Evolutionary conservation across 2,329 filamentous ascomycete species (phyloP), one percentile per base, ranked within the genome.

Genomic region (Teratosphaeria zuluensis): DNA sequence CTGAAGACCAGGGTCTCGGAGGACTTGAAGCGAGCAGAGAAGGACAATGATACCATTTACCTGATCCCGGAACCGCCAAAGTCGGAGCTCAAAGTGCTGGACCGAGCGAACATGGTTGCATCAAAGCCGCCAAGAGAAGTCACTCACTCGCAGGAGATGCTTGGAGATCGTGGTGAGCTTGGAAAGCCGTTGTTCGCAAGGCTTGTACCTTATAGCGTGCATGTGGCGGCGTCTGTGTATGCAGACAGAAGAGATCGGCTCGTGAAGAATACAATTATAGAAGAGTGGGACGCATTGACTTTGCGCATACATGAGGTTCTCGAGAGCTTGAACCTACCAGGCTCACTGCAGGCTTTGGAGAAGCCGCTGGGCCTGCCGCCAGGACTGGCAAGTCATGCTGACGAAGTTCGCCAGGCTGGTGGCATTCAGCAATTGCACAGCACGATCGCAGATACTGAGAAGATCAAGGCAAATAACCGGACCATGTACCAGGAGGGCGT

Each of bases 31-130:
- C 81, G 92, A 53, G 92, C 92, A 0, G 92, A 97, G 72, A 95
- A 90, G 72, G 94, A 99, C 70, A 99, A 99, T 65, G 92, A 99
- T 71, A 80, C 95, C 66, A 96, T 99, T 16, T 99, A 96, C 71
- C 78, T 97, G 2, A 83, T 88, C 56, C 81, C 88, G 0, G 90
- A 97, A 1, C 90, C 92, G 2, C 84, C 90, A 11, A 96, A 96
- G 68, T 84, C 90, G 3, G 92, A 96, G 69, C 80, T 99, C 52
- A 91, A 87, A 72, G 83, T 86, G 2, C 82, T 99, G 5, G 91
- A 95, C 61, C 83, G 92, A 60, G 92, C 90, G 9, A 89, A 85
- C 62, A 96, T 99, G 92, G 92, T 95, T 0, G 77, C 85, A 14
- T 79, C 89, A 1, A 86, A 87, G 61, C 81, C 90, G 0, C 92